Evolutionary conservation across 2,329 filamentous ascomycete species (phyloP).

Genomic region (Penicillium glabrum): DNA sequence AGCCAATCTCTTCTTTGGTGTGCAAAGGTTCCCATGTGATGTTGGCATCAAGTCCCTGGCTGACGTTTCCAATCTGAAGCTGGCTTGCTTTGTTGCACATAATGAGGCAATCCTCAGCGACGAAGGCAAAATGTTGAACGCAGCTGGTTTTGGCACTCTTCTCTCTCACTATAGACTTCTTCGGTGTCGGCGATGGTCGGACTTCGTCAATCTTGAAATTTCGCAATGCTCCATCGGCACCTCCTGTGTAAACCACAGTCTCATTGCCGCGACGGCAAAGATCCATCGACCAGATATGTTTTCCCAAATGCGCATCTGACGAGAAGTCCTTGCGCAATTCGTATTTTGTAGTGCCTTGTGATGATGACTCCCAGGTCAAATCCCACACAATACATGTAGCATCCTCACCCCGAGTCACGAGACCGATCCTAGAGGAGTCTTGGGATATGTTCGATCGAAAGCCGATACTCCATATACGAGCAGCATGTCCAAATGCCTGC

Average conservation of each 20-base stretch:
- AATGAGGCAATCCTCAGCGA: constrained; percentile 35
- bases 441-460: constrained; percentile 53
- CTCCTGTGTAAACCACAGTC: constrained; percentile 67
- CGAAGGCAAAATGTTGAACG: constrained; percentile 34
- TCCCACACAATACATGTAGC: constrained; percentile 73
- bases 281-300: constrained; percentile 83
- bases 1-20: constrained; percentile 29
- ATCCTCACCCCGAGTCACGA: constrained; percentile 86
- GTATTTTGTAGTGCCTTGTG: constrained; percentile 15
- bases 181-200: neutral
- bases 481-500: constrained; percentile 79
- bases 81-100: constrained; percentile 30
- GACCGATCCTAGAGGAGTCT: constrained; percentile 38
- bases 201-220: constrained; percentile 26
- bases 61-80: constrained; percentile 31
- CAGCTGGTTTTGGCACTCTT: constrained; percentile 11
- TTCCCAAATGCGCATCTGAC: constrained; percentile 72
- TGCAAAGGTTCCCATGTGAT: constrained; percentile 30
- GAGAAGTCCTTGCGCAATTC: constrained; percentile 48
- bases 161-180: neutral
- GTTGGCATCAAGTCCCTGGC: constrained; percentile 7
- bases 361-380: constrained; percentile 42
- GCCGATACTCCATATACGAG: constrained; percentile 83
- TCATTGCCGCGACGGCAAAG: constrained; percentile 29
- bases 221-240: constrained; percentile 71